Conservation (phyloP, 495 filamentous ascomycete genomes). For the Penicillium maclennaniae region DNA sequence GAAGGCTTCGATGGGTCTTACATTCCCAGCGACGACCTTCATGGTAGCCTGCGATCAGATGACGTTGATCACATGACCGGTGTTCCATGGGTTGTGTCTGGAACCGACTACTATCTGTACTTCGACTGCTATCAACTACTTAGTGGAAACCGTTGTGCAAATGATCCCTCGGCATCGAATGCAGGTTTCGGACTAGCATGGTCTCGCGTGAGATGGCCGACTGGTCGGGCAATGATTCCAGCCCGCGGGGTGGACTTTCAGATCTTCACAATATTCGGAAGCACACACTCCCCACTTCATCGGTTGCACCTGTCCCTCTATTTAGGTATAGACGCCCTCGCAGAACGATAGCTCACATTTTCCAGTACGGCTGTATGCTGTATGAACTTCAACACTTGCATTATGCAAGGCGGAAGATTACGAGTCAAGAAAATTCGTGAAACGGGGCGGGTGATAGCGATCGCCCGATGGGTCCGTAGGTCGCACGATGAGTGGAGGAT, state of each 20-base stretch:
- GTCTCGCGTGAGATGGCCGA: neutral
- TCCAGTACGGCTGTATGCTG: no score
- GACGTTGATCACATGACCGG: constrained; percentile 22
- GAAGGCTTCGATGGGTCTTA: neutral
- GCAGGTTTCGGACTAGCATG: neutral
- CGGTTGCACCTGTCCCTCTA: neutral
- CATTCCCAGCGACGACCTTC: neutral
- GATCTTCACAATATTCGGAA: neutral
- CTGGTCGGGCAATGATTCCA: neutral
- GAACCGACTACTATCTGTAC: neutral
- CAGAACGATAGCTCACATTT: constrained; percentile 13
- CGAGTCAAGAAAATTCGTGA: constrained; percentile 1
- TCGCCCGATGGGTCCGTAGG: constrained; percentile 17
- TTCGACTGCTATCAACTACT: neutral
- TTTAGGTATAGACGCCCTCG: neutral
- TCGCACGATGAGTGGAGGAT: constrained; percentile 12
- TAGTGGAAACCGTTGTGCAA: neutral
- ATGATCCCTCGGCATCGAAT: neutral
- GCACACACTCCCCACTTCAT: neutral
- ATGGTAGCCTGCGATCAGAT: constrained; percentile 22
- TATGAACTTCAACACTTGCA: neutral
- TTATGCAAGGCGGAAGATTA: constrained; percentile 12
- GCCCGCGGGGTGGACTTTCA: neutral
- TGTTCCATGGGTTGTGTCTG: neutral
- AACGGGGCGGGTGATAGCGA: constrained; percentile 24